A percentile compares a stretch with the other conserved stretches of the same genome.
Evolutionary conservation across 352 stramenopile genomes (phyloP).

Genomic region (Phytophthora gonapodyides): DNA sequence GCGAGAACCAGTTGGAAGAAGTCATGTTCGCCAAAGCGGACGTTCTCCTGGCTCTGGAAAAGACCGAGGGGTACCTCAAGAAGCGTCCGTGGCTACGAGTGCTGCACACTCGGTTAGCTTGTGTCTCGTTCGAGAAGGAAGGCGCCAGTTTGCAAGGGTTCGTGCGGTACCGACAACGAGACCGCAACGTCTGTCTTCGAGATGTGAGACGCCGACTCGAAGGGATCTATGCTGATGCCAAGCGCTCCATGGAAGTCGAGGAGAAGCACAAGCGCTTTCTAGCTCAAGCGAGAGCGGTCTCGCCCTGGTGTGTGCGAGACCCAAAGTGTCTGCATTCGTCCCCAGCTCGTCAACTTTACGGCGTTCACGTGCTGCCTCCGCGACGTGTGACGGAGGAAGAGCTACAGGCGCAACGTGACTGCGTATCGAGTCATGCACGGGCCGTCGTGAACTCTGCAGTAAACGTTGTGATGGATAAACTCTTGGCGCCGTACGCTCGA

Average conservation of each 20-base stretch:
- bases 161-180: conserved; percentile 52
- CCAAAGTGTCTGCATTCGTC: conserved; percentile 44
- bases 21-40: conserved; percentile 62
- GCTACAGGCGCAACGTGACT: conserved; percentile 39
- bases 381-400: conserved; percentile 49
- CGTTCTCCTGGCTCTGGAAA: conserved; percentile 54
- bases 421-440: conserved; percentile 28
- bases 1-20: conserved; percentile 37
- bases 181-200: conserved; percentile 45
- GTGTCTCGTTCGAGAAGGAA: conserved; percentile 63
- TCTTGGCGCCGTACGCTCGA: conserved; percentile 29
- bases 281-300: conserved; percentile 46
- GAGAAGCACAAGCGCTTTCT: conserved; percentile 48
- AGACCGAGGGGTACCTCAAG: conserved; percentile 39
- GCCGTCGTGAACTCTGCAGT: conserved; percentile 44
- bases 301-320: conserved; percentile 67
- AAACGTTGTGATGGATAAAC: conserved; percentile 38
- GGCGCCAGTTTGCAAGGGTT: conserved; percentile 50
- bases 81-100: conserved; percentile 64
- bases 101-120: conserved; percentile 59
- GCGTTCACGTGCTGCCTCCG: conserved; percentile 51
- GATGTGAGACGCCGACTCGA: conserved; percentile 31
- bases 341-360: conserved; percentile 53
- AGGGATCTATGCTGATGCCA: conserved; percentile 44
- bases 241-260: conserved; percentile 38